Percentiles rank a stretch among this genome's conserved stretches.
These are phyloP conservation scores for Gymnopilus junonius DNA, from an alignment of 768 basidiomycete genomes.

Conservation along the genomic window DNA sequence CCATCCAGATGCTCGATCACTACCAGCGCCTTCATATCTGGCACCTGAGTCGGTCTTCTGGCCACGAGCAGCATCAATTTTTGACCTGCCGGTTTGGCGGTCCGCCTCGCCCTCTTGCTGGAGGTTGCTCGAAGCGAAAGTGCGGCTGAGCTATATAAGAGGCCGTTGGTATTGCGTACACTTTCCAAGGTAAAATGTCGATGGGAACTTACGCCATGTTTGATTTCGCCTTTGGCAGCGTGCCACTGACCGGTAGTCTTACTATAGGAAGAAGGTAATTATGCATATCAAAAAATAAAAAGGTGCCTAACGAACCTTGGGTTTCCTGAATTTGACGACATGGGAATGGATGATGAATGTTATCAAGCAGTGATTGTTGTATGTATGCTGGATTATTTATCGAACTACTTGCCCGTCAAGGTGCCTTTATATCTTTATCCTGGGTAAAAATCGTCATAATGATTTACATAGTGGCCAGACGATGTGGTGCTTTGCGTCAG, in stretches of 20 bases:
- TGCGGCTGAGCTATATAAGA: background rate
- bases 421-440: background rate
- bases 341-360: background rate
- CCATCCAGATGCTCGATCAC: background rate
- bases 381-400: background rate
- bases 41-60: background rate
- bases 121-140: background rate
- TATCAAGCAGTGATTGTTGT: background rate
- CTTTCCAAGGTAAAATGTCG: background rate
- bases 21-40: background rate
- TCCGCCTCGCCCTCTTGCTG: background rate
- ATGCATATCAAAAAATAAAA: too few relatives aligned
- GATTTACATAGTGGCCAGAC: background rate
- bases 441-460: background rate
- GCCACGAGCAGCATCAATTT: background rate
- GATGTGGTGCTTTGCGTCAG: background rate
- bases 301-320: background rate
- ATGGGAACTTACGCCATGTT: background rate
- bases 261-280: background rate
- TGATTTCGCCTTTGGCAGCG: slow-evolving; percentile 8
- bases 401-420: background rate
- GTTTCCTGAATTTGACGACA: background rate
- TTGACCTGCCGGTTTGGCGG: background rate
- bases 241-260: background rate
- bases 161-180: background rate